Evolutionary conservation across 306 rosid species (phyloP).

Genomic region (Senna siamea): DNA sequence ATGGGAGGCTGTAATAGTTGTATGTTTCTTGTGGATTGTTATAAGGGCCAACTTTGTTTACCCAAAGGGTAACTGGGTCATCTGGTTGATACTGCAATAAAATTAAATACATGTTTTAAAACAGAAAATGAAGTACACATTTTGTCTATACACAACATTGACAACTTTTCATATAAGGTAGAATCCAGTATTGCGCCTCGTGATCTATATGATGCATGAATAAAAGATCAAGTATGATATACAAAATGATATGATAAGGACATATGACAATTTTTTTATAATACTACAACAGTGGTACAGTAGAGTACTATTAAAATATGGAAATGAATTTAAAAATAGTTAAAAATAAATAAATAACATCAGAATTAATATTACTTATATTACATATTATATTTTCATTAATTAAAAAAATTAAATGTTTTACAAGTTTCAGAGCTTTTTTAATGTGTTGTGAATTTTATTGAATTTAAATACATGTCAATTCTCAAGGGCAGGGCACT

Average conservation of each 20-base stretch:
- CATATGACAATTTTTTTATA: background rate
- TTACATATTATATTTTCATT: background rate
- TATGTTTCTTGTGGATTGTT: constrained; percentile 99
- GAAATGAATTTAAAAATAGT: background rate
- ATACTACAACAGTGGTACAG: background rate
- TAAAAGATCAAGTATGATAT: background rate
- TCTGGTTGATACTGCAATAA: constrained; percentile 71
- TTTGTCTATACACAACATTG: constrained; percentile 12
- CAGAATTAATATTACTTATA: background rate
- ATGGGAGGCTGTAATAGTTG: constrained; percentile 96
- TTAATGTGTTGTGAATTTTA: background rate
- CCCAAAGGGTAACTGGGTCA: constrained; percentile 88
- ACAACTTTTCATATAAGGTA: background rate
- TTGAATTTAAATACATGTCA: background rate
- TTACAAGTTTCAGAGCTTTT: background rate
- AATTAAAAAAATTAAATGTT: background rate
- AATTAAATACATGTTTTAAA: constrained; percentile 26
- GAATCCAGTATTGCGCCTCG: background rate
- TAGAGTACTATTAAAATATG: background rate
- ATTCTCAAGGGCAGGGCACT: too few species aligned
- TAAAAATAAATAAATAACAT: background rate
- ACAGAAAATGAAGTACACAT: constrained; percentile 29
- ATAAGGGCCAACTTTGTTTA: constrained; percentile 97
- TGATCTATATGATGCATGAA: background rate
- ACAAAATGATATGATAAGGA: background rate